Evolutionary conservation across 106 monocot genomes (phyloP), one percentile per base, ranked within the genome.

Genomic region (Acorus gramineus): DNA sequence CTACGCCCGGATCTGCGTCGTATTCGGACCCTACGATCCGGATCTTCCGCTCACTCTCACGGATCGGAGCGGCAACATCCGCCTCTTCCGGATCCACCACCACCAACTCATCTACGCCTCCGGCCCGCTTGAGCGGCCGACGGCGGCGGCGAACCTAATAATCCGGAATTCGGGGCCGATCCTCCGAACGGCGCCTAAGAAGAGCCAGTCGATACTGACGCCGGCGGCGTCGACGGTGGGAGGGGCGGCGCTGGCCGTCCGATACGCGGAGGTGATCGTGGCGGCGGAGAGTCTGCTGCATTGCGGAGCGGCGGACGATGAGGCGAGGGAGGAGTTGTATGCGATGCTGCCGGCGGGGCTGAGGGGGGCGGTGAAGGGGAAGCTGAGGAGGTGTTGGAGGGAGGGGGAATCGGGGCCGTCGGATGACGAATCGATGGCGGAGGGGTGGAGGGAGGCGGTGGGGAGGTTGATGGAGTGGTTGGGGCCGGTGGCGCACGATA

Each of bases 261-360:
- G 69, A 8, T 88, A 88, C 64, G 88, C 88, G 13, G 78, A 81
- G 53, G 63, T 84, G 44, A 80, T 88, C n/a, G 52, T 64, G 50
- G 12, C 53, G 8, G 81, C 81, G 3, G 73, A 81, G 67, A 80
- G 55, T 49, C 2, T 88, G 44, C 59, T 88, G 53, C 11, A 52
- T 55, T 56, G 57, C 62, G 59, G 53, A 43, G 62, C 53, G 69
- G 42, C 49, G 57, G 81, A 64, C 44, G 63, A 43, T 13, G 71
- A 54, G 44, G 63, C 73, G 28, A 84, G 81, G 57, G 68, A 81
- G 13, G 83, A 81, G 55, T 14, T 88, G 52, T 84, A 84, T 52
- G 9, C 63, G 62, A 62, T 65, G 75, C 47, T 80, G 50, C 82
- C 82, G 50, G 59, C 66, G 11, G 61, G 64, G 44, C 53, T 83